Percentiles rank a stretch among this genome's conserved stretches.
Evolutionary conservation across 164 flowering plant species (phyloP).

Genomic region (Houttuynia cordata): DNA sequence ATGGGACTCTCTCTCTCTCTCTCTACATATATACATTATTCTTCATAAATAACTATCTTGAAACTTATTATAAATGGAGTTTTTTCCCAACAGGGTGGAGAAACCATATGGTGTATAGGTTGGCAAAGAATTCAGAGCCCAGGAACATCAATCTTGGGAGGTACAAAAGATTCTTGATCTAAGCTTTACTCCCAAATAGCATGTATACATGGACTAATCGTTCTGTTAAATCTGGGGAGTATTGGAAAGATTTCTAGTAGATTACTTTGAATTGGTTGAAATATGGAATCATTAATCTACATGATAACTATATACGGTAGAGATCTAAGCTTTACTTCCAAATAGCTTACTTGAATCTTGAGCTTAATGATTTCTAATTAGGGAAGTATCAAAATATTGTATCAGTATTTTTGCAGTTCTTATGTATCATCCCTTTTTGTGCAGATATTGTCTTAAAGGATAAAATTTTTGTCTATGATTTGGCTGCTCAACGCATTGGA

Average conservation of each 20-base stretch:
- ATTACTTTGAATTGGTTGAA: not conserved
- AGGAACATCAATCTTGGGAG: slow-evolving; percentile 84
- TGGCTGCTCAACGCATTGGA: slow-evolving; percentile 73
- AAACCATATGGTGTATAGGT: slow-evolving; percentile 84
- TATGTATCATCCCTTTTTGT: not conserved
- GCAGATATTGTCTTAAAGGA: slow-evolving; percentile 91
- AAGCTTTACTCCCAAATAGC: not conserved
- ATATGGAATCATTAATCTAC: not conserved
- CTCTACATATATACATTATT: too few species aligned
- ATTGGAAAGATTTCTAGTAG: not conserved
- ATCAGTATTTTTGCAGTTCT: not conserved
- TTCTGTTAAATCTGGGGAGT: not conserved
- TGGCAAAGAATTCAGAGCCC: slow-evolving; percentile 63
- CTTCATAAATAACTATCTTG: not conserved
- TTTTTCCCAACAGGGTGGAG: slow-evolving; percentile 41
- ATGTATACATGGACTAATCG: not conserved
- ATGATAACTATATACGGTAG: not conserved
- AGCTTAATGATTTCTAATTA: too few species aligned
- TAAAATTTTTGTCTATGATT: slow-evolving; percentile 84
- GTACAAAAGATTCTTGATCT: slow-evolving; percentile 17
- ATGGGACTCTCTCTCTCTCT: too few species aligned
- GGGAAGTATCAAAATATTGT: too few species aligned
- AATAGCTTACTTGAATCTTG: too few species aligned
- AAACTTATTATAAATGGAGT: not conserved
- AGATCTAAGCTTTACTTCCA: too few species aligned